These are phyloP conservation scores for Diaporthe ilicicola DNA, from an alignment of 2,329 filamentous ascomycete genomes.

Conservation along the genomic window DNA sequence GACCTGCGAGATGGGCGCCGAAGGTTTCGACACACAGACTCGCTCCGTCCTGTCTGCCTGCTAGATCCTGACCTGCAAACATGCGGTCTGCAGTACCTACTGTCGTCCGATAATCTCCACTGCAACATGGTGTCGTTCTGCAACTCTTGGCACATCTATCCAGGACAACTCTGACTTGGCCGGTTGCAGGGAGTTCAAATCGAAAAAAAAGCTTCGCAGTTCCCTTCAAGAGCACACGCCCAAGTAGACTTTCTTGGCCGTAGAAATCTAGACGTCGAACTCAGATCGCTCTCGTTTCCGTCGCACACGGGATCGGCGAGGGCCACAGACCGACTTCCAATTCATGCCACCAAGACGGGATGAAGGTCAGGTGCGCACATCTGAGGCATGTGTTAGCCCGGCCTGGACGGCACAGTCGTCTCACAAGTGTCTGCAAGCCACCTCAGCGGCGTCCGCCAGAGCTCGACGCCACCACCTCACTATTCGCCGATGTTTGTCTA, in stretches of 20 bases:
- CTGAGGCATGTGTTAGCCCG: slow-evolving; percentile 26
- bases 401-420: slow-evolving; percentile 25
- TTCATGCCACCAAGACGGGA: slow-evolving; percentile 24
- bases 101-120: slow-evolving; percentile 22
- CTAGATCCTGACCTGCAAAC: slow-evolving; percentile 17
- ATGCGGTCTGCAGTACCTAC: slow-evolving; percentile 24
- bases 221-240: not conserved
- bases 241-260: not conserved
- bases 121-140: slow-evolving; percentile 22
- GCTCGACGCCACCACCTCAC: not conserved
- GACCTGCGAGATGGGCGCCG: slow-evolving; percentile 3
- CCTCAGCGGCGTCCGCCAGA: slow-evolving; percentile 16
- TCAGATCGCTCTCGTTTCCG: not conserved
- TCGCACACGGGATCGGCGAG: not conserved
- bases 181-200: not conserved
- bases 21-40: slow-evolving; percentile 16
- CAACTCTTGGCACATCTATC: slow-evolving; percentile 14
- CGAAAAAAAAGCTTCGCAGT: not conserved
- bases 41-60: slow-evolving; percentile 1
- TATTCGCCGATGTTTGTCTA: slow-evolving; percentile 18
- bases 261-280: not conserved
- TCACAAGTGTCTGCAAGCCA: slow-evolving; percentile 31
- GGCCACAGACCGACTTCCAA: not conserved
- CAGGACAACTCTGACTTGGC: not conserved
- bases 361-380: slow-evolving; percentile 27